These are phyloP conservation scores for Aspergillus japonicus DNA, from an alignment of 2,329 filamentous ascomycete species.

Conservation along the genomic window DNA sequence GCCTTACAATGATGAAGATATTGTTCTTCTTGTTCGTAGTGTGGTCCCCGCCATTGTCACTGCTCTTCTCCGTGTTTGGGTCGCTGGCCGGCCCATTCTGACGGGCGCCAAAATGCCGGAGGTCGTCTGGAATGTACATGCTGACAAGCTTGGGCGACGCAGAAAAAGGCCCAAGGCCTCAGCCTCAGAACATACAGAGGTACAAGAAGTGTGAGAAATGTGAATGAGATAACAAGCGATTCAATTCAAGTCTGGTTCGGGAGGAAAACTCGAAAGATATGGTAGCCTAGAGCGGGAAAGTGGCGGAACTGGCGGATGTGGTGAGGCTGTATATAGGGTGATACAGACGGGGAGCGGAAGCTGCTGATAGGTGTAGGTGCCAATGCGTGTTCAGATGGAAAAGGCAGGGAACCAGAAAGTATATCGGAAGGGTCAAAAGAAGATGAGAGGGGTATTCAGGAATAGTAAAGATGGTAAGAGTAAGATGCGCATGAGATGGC, in stretches of 20 bases:
- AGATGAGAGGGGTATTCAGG: background rate
- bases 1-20: slow-evolving; percentile 33
- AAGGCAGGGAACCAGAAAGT: background rate
- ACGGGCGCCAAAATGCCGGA: slow-evolving; percentile 19
- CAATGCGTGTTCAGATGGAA: background rate
- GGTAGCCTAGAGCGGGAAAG: slow-evolving; percentile 3
- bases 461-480: background rate
- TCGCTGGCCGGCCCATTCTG: slow-evolving; percentile 8
- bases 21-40: slow-evolving; percentile 19
- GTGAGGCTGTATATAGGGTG: slow-evolving; percentile 1
- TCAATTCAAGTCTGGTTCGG: background rate
- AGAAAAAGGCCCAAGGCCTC: slow-evolving; percentile 8
- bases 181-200: slow-evolving; percentile 12
- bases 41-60: background rate
- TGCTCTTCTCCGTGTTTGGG: background rate
- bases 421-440: background rate
- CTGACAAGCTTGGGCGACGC: slow-evolving; percentile 11
- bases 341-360: background rate
- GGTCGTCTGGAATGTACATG: slow-evolving; percentile 24
- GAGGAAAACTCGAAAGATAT: background rate
- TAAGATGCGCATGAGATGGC: background rate
- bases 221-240: background rate
- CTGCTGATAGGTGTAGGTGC: background rate
- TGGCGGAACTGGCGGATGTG: slow-evolving; percentile 8
- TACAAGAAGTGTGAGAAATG: background rate